These are phyloP conservation scores for Volvariella volvacea DNA, from an alignment of 1,284 basidiomycete genomes.

Conservation along the genomic window DNA sequence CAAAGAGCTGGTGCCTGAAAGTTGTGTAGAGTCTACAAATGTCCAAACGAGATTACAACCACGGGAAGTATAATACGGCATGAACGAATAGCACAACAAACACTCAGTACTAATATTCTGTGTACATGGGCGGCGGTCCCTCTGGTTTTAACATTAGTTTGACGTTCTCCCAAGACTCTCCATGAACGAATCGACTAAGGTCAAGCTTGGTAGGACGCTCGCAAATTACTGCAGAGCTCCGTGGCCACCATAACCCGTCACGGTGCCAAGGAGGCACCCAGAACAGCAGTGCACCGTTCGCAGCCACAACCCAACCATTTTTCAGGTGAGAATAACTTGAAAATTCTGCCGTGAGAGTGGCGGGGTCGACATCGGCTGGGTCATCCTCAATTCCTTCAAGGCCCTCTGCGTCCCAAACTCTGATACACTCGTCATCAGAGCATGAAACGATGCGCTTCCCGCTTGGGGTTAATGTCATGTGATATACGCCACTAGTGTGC, in stretches of 20 bases:
- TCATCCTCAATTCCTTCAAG: no score
- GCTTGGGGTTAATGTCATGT: constrained; percentile 73
- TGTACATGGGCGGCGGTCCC: constrained; percentile 1
- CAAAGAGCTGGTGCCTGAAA: no score
- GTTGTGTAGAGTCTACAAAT: no score
- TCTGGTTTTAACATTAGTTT: constrained; percentile 4
- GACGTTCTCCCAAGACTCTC: neutral
- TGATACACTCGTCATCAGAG: constrained; percentile 87
- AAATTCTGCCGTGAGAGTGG: no score
- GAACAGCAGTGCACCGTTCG: constrained; percentile 5
- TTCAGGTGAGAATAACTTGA: neutral
- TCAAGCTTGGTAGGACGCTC: constrained; percentile 9
- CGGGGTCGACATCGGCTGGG: no score
- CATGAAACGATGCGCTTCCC: constrained; percentile 84
- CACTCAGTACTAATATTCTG: neutral
- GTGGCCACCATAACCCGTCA: constrained; percentile 8
- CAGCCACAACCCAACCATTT: constrained; percentile 8
- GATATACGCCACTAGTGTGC: neutral
- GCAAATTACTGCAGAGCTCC: constrained; percentile 7
- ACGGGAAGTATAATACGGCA: no score
- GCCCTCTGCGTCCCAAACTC: constrained; percentile 64
- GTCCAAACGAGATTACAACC: no score
- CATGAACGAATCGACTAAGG: constrained; percentile 3
- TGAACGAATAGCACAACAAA: no score
- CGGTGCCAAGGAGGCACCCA: constrained; percentile 10